Evolutionary conservation across 768 basidiomycete species (phyloP), one percentile per base, ranked within the genome.

Genomic region (Leccinum subtestaceum): DNA sequence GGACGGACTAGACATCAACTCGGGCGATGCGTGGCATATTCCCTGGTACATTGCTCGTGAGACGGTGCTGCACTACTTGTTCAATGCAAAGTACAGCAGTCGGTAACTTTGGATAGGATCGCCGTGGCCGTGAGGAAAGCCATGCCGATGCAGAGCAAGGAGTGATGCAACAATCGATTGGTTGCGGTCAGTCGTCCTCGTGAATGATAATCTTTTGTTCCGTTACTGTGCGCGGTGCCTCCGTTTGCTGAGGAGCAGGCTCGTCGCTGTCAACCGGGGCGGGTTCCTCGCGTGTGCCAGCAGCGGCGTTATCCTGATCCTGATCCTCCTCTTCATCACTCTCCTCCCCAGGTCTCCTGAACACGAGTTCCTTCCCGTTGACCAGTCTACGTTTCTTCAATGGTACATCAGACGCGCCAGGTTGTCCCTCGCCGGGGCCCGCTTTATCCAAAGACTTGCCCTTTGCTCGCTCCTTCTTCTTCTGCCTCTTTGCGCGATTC

Each of bases 401-500:
- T 1, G 86, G 85, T 12, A 73, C 76, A 32, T 77, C 77, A 12
- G 65, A 57, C 10, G 68, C 62, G 50, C 63, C 62, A 50, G 61
- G 62, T 17, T 67, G 62, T 13, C 60, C 62, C 46, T 67, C 68
- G n/a, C 59, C 70, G 50, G 69, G 66, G 40, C 70, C 65, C 15
- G 61, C 59, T 53, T 74, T 70, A 53, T 66, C 69, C 56, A 58
- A 67, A 49, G 48, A 54, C 70, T 71, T 84, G 76, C 51, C 71
- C 71, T 88, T 86, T 40, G 82, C 73, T 52, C 84, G 77, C 62
- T 83, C 88, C 72, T 95, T 98, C 79, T 93, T 93, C 80, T 96
- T 97, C 73, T 88, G 91, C 48, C 97, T 78, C 72, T 91, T 98
- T 15, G 91, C 91, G 19, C 97, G 83, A 72, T 99, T 99, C 77